Conservation (phyloP, 2,329 filamentous ascomycete genomes). For the Phaeoacremonium minimum region DNA sequence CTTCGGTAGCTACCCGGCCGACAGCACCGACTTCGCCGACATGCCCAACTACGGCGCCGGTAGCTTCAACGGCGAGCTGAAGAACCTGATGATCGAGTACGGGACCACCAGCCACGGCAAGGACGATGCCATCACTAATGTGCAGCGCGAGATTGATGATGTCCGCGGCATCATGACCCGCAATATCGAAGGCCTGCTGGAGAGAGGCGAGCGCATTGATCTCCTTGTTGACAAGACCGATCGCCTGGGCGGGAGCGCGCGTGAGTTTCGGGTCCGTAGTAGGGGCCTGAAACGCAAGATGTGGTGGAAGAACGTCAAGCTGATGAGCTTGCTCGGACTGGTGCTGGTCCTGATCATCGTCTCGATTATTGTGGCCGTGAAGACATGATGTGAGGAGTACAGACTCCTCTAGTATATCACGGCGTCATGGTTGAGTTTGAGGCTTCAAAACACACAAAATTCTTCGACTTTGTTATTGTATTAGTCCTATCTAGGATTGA, state of each 20-base stretch:
- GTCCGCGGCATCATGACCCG: slow-evolving; percentile 91
- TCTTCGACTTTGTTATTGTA: too few relatives aligned
- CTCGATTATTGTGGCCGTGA: slow-evolving; percentile 50
- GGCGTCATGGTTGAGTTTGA: too few relatives aligned
- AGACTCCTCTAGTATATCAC: too few relatives aligned
- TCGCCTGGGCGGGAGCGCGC: slow-evolving; percentile 77
- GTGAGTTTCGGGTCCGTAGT: slow-evolving; percentile 86
- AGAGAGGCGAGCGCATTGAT: slow-evolving; percentile 90
- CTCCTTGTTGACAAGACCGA: slow-evolving; percentile 96
- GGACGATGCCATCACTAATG: slow-evolving; percentile 78
- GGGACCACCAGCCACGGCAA: slow-evolving; percentile 72
- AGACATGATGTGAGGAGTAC: slow-evolving; percentile 34
- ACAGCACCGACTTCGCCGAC: slow-evolving; percentile 65
- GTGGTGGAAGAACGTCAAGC: slow-evolving; percentile 99
- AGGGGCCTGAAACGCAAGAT: slow-evolving; percentile 84
- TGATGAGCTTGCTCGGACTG: slow-evolving; percentile 76
- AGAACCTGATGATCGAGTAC: slow-evolving; percentile 75
- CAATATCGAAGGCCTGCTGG: slow-evolving; percentile 86
- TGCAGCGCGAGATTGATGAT: slow-evolving; percentile 86
- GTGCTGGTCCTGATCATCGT: slow-evolving; percentile 59
- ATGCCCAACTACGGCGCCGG: slow-evolving; percentile 88
- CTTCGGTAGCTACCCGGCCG: slow-evolving; percentile 63
- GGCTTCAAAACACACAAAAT: too few relatives aligned
- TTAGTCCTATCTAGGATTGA: too few relatives aligned
- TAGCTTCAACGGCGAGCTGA: slow-evolving; percentile 77